phyloP scores from a whole-genome alignment of 768 basidiomycete species.

The Phylloporus sp. region DNA sequence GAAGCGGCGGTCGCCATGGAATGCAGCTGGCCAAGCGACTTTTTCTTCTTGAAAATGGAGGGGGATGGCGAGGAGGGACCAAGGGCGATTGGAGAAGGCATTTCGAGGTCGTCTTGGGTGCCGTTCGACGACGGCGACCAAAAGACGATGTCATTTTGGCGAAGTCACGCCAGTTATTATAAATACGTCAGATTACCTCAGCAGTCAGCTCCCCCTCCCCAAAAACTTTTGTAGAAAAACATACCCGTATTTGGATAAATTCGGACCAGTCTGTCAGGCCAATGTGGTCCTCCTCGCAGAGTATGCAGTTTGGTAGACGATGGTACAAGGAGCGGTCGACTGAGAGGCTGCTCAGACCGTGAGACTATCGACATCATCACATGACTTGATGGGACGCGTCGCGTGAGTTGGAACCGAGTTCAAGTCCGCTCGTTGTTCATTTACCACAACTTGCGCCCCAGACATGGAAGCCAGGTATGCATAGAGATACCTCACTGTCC shows the following conservation, averaged over 20 bases:
- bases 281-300: too few species aligned
- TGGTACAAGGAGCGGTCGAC: too few species aligned
- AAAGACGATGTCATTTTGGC: conserved; percentile 7
- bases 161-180: conserved; percentile 20
- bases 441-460: not conserved
- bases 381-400: conserved; percentile 24
- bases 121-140: conserved; percentile 10
- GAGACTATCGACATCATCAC: conserved; percentile 6
- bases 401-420: conserved; percentile 9
- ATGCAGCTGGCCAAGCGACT: conserved; percentile 31
- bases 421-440: conserved; percentile 1
- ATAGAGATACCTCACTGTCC: too few species aligned
- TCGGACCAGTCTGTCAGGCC: too few species aligned
- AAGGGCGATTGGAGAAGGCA: conserved; percentile 64
- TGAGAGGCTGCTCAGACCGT: too few species aligned
- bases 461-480: conserved; percentile 28
- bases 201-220: conserved; percentile 9
- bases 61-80: conserved; percentile 44
- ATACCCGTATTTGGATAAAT: not conserved
- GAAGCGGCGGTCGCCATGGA: conserved; percentile 50
- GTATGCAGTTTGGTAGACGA: too few species aligned
- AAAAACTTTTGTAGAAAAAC: not conserved
- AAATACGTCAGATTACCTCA: conserved; percentile 22
- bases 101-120: conserved; percentile 13
- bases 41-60: conserved; percentile 63